These are phyloP conservation scores for Plasmopara viticola DNA, from an alignment of 352 stramenopile genomes.

Conservation along the genomic window DNA sequence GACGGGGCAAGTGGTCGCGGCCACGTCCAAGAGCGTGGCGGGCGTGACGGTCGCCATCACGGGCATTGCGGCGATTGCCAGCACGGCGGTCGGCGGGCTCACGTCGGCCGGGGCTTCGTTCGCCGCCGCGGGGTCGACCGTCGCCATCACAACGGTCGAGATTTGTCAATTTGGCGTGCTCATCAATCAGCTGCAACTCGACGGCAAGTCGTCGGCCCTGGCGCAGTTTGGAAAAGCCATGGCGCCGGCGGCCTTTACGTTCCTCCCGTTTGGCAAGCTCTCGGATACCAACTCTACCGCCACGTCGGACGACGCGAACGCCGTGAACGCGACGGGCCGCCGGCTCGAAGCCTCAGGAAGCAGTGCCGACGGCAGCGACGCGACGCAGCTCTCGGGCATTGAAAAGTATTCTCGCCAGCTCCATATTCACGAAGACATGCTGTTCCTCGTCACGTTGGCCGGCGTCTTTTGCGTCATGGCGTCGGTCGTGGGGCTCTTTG, in stretches of 20 bases:
- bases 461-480: conserved; percentile 73
- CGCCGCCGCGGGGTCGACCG: conserved; percentile 46
- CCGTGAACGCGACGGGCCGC: conserved; percentile 16
- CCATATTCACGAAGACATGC: conserved; percentile 71
- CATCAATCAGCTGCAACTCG: conserved; percentile 67
- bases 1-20: conserved; percentile 49
- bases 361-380: conserved; percentile 12
- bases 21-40: conserved; percentile 62
- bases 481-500: conserved; percentile 54
- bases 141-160: conserved; percentile 69
- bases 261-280: conserved; percentile 67
- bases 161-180: conserved; percentile 77
- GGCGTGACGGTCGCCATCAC: conserved; percentile 65
- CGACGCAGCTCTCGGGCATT: conserved; percentile 37
- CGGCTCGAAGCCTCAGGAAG: conserved; percentile 25
- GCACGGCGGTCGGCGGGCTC: conserved; percentile 37
- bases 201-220: conserved; percentile 65
- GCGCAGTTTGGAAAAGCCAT: conserved; percentile 69
- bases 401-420: conserved; percentile 66
- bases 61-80: conserved; percentile 65
- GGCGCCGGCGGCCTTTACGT: conserved; percentile 67
- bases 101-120: conserved; percentile 41
- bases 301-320: conserved; percentile 19
- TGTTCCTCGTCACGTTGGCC: conserved; percentile 74
- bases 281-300: conserved; percentile 19